Conservation (phyloP, 2,329 filamentous ascomycete genomes). For the Hypoxylon sp. region DNA sequence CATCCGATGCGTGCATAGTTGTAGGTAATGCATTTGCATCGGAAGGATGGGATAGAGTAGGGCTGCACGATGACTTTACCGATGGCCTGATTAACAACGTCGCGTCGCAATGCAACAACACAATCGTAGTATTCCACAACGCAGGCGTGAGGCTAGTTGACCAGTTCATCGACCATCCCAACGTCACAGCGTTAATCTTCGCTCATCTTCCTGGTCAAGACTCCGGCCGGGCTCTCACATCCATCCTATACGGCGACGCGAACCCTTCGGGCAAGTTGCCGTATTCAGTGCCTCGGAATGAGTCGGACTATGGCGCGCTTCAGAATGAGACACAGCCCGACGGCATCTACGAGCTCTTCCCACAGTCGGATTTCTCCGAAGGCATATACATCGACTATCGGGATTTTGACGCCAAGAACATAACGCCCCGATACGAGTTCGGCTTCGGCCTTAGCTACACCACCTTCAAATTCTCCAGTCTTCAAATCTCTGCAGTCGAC, state of each 20-base stretch:
- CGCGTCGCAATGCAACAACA: conserved; percentile 68
- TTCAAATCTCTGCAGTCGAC: conserved; percentile 46
- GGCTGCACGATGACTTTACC: conserved; percentile 72
- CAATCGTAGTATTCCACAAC: conserved; percentile 74
- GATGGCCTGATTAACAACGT: conserved; percentile 65
- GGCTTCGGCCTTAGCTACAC: conserved; percentile 79
- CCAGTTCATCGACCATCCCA: conserved; percentile 73
- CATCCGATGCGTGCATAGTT: conserved; percentile 71
- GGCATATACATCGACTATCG: conserved; percentile 76
- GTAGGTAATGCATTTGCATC: conserved; percentile 72
- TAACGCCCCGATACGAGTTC: conserved; percentile 74
- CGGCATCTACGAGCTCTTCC: conserved; percentile 55
- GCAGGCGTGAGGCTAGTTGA: conserved; percentile 72
- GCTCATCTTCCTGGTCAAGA: conserved; percentile 62
- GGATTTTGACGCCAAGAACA: conserved; percentile 70
- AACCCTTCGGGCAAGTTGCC: conserved; percentile 64
- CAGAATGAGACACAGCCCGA: conserved; percentile 59
- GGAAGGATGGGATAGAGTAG: conserved; percentile 72
- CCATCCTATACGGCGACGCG: conserved; percentile 77
- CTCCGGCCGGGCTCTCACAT: conserved; percentile 79
- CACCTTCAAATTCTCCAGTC: conserved; percentile 71
- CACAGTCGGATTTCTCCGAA: conserved; percentile 65
- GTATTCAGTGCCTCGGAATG: conserved; percentile 66
- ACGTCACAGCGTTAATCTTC: conserved; percentile 81
- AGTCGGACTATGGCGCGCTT: conserved; percentile 62